These are phyloP conservation scores for Neurospora discreta DNA, from an alignment of 495 filamentous ascomycete genomes.

Conservation along the genomic window DNA sequence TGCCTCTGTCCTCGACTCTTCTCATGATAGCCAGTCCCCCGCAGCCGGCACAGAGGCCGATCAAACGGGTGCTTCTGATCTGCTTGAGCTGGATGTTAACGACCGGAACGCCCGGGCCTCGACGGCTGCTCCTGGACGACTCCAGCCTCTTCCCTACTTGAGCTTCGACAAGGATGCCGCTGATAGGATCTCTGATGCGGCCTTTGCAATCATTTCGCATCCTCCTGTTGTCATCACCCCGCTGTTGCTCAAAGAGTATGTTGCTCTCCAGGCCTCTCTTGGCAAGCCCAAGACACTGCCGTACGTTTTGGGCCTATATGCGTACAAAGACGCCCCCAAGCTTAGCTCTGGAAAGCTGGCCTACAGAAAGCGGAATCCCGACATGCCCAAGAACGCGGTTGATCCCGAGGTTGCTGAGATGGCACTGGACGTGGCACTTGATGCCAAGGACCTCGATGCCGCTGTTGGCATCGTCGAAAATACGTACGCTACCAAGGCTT, in stretches of 20 bases:
- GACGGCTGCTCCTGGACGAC: background rate
- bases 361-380: constrained; percentile 54
- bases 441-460: constrained; percentile 59
- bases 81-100: constrained; percentile 18
- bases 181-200: constrained; percentile 37
- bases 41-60: constrained; percentile 4
- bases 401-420: constrained; percentile 50
- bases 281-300: constrained; percentile 63
- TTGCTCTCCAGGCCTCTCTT: constrained; percentile 60
- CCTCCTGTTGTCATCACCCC: constrained; percentile 75
- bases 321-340: constrained; percentile 65
- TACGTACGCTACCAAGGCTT: constrained; percentile 64
- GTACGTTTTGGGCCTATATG: constrained; percentile 69
- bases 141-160: background rate
- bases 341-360: constrained; percentile 44
- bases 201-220: constrained; percentile 57
- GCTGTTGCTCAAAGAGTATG: constrained; percentile 54
- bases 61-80: constrained; percentile 10
- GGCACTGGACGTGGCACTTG: constrained; percentile 69
- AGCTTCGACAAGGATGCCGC: constrained; percentile 18
- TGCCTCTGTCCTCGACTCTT: background rate
- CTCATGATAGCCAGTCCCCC: constrained; percentile 7
- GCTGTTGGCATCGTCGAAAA: constrained; percentile 72
- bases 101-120: constrained; percentile 6
- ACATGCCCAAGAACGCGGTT: constrained; percentile 57